Evolutionary conservation across 345 rosid genomes (phyloP).

Genomic region (Hirschfeldia incana): DNA sequence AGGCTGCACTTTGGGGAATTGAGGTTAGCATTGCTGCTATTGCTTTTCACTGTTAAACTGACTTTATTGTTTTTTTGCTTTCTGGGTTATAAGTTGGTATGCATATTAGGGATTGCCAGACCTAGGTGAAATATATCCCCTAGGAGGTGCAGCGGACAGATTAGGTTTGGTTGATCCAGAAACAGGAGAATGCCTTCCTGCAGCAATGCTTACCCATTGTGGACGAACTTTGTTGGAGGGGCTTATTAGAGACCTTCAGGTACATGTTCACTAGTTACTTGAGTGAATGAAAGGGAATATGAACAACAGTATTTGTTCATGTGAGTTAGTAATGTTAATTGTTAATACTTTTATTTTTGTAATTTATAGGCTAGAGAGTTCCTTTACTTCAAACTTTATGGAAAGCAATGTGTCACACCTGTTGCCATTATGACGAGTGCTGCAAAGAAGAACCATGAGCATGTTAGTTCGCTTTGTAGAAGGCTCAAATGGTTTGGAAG

Average conservation of each 20-base stretch:
- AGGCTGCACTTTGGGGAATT: conserved; percentile 95
- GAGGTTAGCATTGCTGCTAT: conserved; percentile 49
- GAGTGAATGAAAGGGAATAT: neutral
- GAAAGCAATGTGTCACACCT: conserved; percentile 84
- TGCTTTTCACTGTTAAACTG: neutral
- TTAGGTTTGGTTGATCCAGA: conserved; percentile 82
- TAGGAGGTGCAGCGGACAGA: conserved; percentile 92
- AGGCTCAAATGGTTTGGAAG: conserved; percentile 88
- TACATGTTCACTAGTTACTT: conserved; percentile 34
- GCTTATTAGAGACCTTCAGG: conserved; percentile 95
- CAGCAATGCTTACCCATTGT: conserved; percentile 95
- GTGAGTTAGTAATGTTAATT: neutral
- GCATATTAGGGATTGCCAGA: conserved; percentile 84
- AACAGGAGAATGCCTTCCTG: conserved; percentile 91
- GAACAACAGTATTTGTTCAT: neutral
- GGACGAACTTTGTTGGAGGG: conserved; percentile 92
- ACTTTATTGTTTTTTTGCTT: conserved; percentile 6
- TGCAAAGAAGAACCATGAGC: conserved; percentile 89
- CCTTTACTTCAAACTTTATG: conserved; percentile 81
- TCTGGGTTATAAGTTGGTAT: conserved; percentile 53
- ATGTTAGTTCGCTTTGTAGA: conserved; percentile 69
- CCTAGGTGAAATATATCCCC: conserved; percentile 89
- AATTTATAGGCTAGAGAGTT: conserved; percentile 78
- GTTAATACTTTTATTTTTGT: neutral
- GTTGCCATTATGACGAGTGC: conserved; percentile 96